These are phyloP conservation scores for Phytopythium vexans DNA, from an alignment of 352 stramenopile species.

Conservation along the genomic window DNA sequence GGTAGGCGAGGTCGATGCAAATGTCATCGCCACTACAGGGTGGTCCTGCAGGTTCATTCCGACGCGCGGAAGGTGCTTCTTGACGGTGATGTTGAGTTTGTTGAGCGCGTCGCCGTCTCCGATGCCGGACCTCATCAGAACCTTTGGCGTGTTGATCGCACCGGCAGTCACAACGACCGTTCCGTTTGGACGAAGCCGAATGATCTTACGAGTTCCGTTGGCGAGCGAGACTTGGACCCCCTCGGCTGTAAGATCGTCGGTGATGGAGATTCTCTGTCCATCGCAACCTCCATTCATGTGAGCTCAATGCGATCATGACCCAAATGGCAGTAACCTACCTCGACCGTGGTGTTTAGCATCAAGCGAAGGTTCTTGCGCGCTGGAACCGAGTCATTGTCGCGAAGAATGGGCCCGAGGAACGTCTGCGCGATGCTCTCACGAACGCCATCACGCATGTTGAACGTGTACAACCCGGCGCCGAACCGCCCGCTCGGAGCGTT, in stretches of 20 bases:
- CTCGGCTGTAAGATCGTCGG: constrained; percentile 30
- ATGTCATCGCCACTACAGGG: constrained; percentile 76
- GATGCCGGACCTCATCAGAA: constrained; percentile 75
- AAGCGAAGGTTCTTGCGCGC: constrained; percentile 45
- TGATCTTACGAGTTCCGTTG: constrained; percentile 32
- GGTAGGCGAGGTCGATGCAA: constrained; percentile 26
- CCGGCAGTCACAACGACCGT: constrained; percentile 79
- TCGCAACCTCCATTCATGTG: no score
- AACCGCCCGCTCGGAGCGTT: constrained; percentile 68
- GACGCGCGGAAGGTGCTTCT: constrained; percentile 70
- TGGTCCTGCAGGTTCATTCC: constrained; percentile 90
- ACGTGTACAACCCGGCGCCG: constrained; percentile 84
- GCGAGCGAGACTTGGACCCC: constrained; percentile 37
- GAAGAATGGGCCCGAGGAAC: constrained; percentile 60
- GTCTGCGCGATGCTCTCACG: constrained; percentile 76
- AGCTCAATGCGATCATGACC: no score
- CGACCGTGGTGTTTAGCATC: constrained; percentile 53
- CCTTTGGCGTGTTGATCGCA: constrained; percentile 84
- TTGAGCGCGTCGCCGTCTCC: constrained; percentile 40
- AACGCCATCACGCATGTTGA: constrained; percentile 81
- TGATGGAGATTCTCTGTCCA: constrained; percentile 46
- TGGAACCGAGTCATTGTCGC: constrained; percentile 20
- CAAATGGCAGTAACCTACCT: constrained; percentile 48
- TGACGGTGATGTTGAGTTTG: constrained; percentile 39
- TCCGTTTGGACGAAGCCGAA: constrained; percentile 33